Evolutionary conservation across 257 asterid genomes (phyloP).

Genomic region (Solanum tarijense): DNA sequence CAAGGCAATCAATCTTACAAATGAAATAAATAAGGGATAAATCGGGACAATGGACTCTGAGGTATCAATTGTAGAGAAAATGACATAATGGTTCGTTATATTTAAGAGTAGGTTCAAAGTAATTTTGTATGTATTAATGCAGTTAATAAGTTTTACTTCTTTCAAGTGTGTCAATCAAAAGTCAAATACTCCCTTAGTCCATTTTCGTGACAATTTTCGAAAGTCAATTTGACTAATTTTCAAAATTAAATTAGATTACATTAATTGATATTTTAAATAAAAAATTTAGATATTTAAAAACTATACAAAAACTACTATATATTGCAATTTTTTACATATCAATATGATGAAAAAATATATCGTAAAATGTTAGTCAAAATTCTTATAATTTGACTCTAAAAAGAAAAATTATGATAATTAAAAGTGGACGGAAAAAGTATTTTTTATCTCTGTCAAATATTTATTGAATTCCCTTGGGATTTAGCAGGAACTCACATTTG

Average conservation of each 20-base stretch:
- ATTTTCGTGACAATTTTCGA: too few species aligned
- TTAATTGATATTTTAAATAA: too few species aligned
- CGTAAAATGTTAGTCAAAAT: too few species aligned
- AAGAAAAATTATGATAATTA: too few species aligned
- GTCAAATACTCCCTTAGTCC: background rate
- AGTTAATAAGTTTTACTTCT: background rate
- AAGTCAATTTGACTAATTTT: too few species aligned
- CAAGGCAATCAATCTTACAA: background rate
- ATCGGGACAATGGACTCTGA: background rate
- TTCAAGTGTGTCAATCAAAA: background rate
- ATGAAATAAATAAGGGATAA: background rate
- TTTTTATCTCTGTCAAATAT: background rate
- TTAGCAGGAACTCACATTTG: background rate
- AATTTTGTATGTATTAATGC: background rate
- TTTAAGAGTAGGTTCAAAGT: background rate
- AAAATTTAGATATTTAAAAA: too few species aligned
- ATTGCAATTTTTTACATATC: too few species aligned
- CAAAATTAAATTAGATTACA: too few species aligned
- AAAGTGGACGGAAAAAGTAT: fast-evolving
- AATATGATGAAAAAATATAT: too few species aligned
- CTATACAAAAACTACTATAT: too few species aligned
- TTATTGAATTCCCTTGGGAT: background rate
- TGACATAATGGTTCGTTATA: background rate
- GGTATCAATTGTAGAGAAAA: background rate
- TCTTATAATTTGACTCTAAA: too few species aligned